A percentile compares a stretch with the other conserved stretches of the same genome.
Conservation (phyloP, 1,284 basidiomycete species). For the Pyrrhoderma noxium region DNA sequence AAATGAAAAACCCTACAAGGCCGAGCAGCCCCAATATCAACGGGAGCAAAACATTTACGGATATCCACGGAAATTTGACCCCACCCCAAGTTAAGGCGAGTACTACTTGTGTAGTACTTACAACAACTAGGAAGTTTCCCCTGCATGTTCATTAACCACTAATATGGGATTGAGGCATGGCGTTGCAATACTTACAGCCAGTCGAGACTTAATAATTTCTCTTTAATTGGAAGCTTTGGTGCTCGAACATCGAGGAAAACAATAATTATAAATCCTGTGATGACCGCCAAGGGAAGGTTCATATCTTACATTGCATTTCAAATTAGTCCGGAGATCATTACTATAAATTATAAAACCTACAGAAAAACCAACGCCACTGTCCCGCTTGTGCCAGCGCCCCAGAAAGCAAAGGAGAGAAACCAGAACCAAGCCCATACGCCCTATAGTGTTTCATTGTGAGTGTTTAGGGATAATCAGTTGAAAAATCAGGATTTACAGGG, state of each 20-base stretch:
- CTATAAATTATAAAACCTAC: conserved; percentile 16
- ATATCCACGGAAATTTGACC: conserved; percentile 23
- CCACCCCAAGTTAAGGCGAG: conserved; percentile 24
- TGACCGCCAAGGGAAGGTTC: conserved; percentile 27
- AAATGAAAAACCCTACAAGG: conserved; percentile 22
- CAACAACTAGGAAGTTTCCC: conserved; percentile 21
- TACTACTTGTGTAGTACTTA: conserved; percentile 18
- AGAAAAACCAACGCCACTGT: conserved; percentile 27
- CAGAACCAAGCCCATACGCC: conserved; percentile 25
- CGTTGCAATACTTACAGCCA: conserved; percentile 20
- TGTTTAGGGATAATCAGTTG: not conserved
- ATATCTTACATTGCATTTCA: conserved; percentile 18
- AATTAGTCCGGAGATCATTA: not conserved
- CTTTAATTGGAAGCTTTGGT: conserved; percentile 22
- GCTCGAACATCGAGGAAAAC: conserved; percentile 26
- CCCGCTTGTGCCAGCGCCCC: conserved; percentile 27
- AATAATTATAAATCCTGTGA: conserved; percentile 25
- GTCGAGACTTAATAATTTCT: conserved; percentile 23
- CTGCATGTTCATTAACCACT: not conserved
- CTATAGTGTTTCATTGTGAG: not conserved
- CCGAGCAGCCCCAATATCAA: conserved; percentile 26
- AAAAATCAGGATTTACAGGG: conserved; percentile 18
- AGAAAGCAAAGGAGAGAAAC: conserved; percentile 28
- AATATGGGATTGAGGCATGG: not conserved
- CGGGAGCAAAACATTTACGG: conserved; percentile 23